Percentiles rank a stretch among this genome's conserved stretches.
Evolutionary conservation across 805 yeast species (phyloP).

Genomic region (Candida insectalens): DNA sequence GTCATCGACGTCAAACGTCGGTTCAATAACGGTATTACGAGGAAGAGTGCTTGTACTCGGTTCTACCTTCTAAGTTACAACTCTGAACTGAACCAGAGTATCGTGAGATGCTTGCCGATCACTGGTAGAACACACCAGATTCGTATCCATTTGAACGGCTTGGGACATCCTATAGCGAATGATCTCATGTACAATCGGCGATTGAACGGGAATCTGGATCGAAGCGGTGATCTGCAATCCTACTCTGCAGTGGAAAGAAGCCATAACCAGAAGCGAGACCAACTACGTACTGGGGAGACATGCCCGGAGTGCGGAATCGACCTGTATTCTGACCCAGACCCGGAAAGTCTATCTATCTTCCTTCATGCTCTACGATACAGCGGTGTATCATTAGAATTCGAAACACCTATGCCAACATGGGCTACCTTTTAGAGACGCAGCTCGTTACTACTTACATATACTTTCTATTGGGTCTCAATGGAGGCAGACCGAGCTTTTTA

Average conservation of each 20-base stretch:
- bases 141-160: slow-evolving; percentile 40
- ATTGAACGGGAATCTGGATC: neutral
- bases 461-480: slow-evolving; percentile 1
- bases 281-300: slow-evolving; percentile 5
- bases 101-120: slow-evolving; percentile 38
- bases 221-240: neutral
- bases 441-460: neutral
- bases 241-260: slow-evolving; percentile 1
- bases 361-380: slow-evolving; percentile 38
- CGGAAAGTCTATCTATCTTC: slow-evolving; percentile 28
- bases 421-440: slow-evolving; percentile 7
- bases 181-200: slow-evolving; percentile 23
- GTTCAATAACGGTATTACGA: slow-evolving; percentile 15
- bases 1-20: slow-evolving; percentile 22
- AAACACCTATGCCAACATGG: slow-evolving; percentile 42
- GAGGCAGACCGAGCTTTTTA: slow-evolving; percentile 1
- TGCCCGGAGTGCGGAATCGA: slow-evolving; percentile 28
- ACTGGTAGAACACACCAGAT: slow-evolving; percentile 53
- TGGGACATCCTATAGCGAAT: slow-evolving; percentile 29
- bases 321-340: slow-evolving; percentile 23
- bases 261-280: slow-evolving; percentile 3
- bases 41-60: slow-evolving; percentile 13
- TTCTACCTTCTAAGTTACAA: slow-evolving; percentile 23
- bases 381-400: slow-evolving; percentile 23
- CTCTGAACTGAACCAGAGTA: slow-evolving; percentile 24